Base-by-base conservation (phyloP, 352 stramenopile species). In the Pythium plurisporium region DNA sequence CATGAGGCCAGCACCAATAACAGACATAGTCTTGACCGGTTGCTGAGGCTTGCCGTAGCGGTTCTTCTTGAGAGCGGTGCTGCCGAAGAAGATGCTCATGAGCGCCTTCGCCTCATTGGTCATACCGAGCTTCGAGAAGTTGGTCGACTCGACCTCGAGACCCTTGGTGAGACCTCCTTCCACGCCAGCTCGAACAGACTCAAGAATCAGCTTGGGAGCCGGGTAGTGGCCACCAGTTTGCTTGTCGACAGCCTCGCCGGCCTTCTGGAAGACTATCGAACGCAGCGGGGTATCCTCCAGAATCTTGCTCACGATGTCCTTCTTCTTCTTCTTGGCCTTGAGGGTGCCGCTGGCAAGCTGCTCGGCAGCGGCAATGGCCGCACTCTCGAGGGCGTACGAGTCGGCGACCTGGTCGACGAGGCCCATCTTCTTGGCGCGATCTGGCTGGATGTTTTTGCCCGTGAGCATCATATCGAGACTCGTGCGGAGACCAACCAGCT, bases 1-100 rank as follows among this genome's bases (percentile, higher is more conserved):
- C 97, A 99, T 99, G 26, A 99, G 82, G 12, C 97, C 97, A 20
- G 96, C 96, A n/a, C 97, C 97, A 48, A 99, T 82, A 4, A 99
- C 95, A 0, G 90, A 92, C 53, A 99, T 94, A 25, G 85, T 98
- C 59, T 98, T 83, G 25, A 97, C 83, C 17, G 73, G 79, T 65
- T 92, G 78, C 47, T 72, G 58, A 0, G 95, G 91, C 44, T 93
- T 92, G 53, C 87, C 89, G 65, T 96, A 99, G 19, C 86, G 79
- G 74, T 99, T 97, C 76, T 99, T 99, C 80, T 99, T 99, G 45
- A 99, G 84, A 41, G 88, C 78, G n/a, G 89, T 98, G 76, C 97
- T 97, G 23, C 94, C 94, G 67, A 99, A 96, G 76, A 99, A 99
- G 60, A 99, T 96, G 60, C 95, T 96, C 82, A 98, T 98, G 9